Evolutionary conservation across 1,284 basidiomycete genomes (phyloP), one percentile per base, ranked within the genome.

Genomic region (Amylostereum chailletii): DNA sequence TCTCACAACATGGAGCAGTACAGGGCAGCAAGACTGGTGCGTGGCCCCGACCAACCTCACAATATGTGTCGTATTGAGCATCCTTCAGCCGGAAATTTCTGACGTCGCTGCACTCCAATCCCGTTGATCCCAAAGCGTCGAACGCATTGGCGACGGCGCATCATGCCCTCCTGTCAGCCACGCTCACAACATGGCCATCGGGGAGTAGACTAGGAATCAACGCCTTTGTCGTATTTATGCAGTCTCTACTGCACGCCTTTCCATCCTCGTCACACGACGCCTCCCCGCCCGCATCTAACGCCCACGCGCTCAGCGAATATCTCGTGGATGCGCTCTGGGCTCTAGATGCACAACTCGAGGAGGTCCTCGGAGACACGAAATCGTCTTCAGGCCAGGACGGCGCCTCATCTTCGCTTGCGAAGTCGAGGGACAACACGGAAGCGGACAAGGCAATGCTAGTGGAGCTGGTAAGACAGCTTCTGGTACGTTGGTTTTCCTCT

Each of bases 311-410:
- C 51, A 81, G 81, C 11, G 86, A 90, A 56, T 61, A 80, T 41
- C 66, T 91, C 3, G 74, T 92, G 19, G 89, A 92, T 60, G 71
- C 86, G 57, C 69, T 90, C 40, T 92, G 89, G 89, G 74, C 85
- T 29, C 62, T 87, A 46, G 88, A 92, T 62, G 71, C 76, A 33
- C 79, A 84, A 55, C 63, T 91, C 51, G 88, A 91, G 51, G 87
- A 90, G 57, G 62, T 80, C 39, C 55, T 83, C 42, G 62, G 63
- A 5, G 83, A 87, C 56, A 72, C 74, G 39, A 84, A 77, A 60
- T 19, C 19, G 19, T 19, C 19, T 19, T 19, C 19, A 30, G 27
- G 27, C 30, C 5, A 27, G 11, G 29, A 11, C 11, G 29, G n/a
- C 11, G 39, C 39, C 5, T 40, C 29, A 27, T 27, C n/a, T 7